phyloP scores from a whole-genome alignment of 306 rosid species.

The Vigna hirtella region DNA sequence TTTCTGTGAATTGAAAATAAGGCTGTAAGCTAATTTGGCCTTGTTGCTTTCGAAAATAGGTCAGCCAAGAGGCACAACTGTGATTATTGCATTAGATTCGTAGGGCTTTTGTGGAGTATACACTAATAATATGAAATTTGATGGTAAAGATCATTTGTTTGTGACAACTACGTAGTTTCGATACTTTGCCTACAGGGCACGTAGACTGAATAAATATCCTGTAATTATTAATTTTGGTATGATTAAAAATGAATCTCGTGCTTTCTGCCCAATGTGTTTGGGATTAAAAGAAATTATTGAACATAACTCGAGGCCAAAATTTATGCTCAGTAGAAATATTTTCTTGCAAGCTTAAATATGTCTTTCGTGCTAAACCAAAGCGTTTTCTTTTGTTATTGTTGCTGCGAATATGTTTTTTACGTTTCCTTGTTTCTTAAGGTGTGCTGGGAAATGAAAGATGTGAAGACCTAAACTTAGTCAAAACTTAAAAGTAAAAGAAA shows the following conservation, averaged over 20 bases:
- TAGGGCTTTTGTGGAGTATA: constrained; percentile 27
- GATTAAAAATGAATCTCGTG: too few relatives aligned
- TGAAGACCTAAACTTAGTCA: too few relatives aligned
- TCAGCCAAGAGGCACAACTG: constrained; percentile 36
- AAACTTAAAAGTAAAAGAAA: too few relatives aligned
- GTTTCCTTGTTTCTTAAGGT: too few relatives aligned
- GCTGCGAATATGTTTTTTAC: too few relatives aligned
- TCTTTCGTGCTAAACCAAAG: background rate
- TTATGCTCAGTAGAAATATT: background rate
- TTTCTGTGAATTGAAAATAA: constrained; percentile 42
- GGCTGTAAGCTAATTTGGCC: constrained; percentile 31
- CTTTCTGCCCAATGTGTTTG: too few relatives aligned
- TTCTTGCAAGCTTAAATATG: background rate
- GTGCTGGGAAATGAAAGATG: too few relatives aligned
- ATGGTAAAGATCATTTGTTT: constrained; percentile 33
- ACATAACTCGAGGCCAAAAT: too few relatives aligned
- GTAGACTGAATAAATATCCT: background rate
- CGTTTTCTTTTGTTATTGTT: background rate
- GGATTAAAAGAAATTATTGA: too few relatives aligned
- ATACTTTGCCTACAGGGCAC: constrained; percentile 13
- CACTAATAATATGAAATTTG: constrained; percentile 20
- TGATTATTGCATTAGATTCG: constrained; percentile 38
- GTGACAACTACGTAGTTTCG: constrained; percentile 16
- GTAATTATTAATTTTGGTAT: too few relatives aligned
- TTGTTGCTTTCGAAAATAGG: constrained; percentile 34